These are phyloP conservation scores for Geotrichum reessii DNA, from an alignment of 1,139 yeast species.

Conservation along the genomic window DNA sequence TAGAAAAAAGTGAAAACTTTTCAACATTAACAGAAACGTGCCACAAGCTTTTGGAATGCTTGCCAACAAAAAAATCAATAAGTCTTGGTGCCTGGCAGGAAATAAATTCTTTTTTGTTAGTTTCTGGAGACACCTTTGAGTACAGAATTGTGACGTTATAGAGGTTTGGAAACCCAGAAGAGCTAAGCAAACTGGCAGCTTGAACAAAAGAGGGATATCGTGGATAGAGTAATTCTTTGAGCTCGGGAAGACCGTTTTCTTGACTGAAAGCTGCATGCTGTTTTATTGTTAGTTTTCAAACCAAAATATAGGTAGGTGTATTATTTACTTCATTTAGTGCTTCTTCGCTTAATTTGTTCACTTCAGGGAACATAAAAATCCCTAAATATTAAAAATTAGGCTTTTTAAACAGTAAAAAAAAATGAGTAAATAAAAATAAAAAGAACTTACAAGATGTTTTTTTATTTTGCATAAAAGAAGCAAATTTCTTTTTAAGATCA, in stretches of 20 bases:
- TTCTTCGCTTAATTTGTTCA: constrained; percentile 23
- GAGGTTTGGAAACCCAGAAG: constrained; percentile 27
- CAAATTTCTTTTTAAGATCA: constrained; percentile 23
- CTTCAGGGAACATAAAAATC: constrained; percentile 38
- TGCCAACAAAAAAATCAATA: constrained; percentile 48
- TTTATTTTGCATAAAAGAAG: constrained; percentile 15
- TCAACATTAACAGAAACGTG: constrained; percentile 16
- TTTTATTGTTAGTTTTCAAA: constrained; percentile 29
- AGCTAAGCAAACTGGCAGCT: constrained; percentile 27
- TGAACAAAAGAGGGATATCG: constrained; percentile 36
- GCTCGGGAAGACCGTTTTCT: constrained; percentile 40
- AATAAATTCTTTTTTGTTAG: constrained; percentile 10
- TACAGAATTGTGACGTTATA: constrained; percentile 54
- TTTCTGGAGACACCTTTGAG: constrained; percentile 28
- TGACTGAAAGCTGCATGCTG: constrained; percentile 30
- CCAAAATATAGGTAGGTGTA: constrained; percentile 29
- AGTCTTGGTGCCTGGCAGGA: constrained; percentile 44
- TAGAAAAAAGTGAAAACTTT: constrained; percentile 14
- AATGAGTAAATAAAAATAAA: too few relatives aligned
- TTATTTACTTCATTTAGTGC: constrained; percentile 15
- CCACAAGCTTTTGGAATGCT: constrained; percentile 13
- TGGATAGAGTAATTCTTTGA: constrained; percentile 46
- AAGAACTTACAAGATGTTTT: constrained; percentile 19
- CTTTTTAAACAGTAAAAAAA: constrained; percentile 16
- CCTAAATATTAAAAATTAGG: constrained; percentile 24